Evolutionary conservation across 1,284 basidiomycete genomes (phyloP).

Genomic region (Pulchroboletus neoregius): DNA sequence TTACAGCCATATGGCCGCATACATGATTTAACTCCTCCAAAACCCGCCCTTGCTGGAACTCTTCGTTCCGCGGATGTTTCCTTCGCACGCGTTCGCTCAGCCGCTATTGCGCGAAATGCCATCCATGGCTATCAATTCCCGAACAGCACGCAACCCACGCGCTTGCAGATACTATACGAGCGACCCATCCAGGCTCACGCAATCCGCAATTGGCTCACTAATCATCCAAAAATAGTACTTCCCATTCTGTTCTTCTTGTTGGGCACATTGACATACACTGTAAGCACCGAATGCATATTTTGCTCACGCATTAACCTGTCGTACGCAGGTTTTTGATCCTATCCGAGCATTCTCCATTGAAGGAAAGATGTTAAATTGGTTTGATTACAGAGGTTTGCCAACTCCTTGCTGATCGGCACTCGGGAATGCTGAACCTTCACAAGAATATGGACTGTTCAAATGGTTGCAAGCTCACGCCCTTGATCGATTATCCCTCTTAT

Average conservation of each 20-base stretch:
- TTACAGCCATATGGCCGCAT: constrained; percentile 81
- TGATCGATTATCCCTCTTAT: constrained; percentile 42
- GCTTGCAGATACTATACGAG: constrained; percentile 67
- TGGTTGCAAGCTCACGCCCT: constrained; percentile 63
- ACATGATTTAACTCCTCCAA: constrained; percentile 58
- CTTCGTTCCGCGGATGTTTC: constrained; percentile 62
- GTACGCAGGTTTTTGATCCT: constrained; percentile 82
- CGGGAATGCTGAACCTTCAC: constrained; percentile 6
- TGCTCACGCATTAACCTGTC: background rate
- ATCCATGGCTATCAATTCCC: constrained; percentile 66
- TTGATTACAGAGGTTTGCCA: constrained; percentile 63
- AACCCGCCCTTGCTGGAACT: constrained; percentile 63
- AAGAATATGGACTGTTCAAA: constrained; percentile 61
- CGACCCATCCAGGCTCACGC: constrained; percentile 74
- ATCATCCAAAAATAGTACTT: constrained; percentile 83
- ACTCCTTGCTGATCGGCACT: background rate
- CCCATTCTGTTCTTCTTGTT: constrained; percentile 85
- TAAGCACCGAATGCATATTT: constrained; percentile 36
- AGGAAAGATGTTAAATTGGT: constrained; percentile 79
- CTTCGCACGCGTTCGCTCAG: constrained; percentile 63
- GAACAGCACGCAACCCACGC: constrained; percentile 40
- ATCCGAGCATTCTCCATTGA: constrained; percentile 84
- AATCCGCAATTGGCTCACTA: constrained; percentile 78
- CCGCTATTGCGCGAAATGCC: constrained; percentile 82
- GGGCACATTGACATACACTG: constrained; percentile 85